Conservation (phyloP, 768 basidiomycete species). For the Russula olivacea region DNA sequence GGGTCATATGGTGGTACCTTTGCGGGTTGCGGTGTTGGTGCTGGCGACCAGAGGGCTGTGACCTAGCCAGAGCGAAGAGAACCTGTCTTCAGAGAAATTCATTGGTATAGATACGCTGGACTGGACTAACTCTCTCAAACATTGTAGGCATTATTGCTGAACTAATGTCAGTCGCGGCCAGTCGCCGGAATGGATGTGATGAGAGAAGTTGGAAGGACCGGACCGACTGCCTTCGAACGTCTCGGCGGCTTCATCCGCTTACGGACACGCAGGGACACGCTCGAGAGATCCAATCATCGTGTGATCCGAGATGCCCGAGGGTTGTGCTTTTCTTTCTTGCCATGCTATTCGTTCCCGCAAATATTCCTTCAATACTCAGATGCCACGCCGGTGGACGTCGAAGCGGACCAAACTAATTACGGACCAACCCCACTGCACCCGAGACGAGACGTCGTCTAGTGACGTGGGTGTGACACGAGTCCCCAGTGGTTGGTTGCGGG, state of each 20-base stretch:
- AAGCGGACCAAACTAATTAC: neutral
- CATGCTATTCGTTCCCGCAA: neutral
- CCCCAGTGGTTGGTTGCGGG: too few species aligned
- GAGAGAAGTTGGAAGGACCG: too few species aligned
- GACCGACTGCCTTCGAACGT: too few species aligned
- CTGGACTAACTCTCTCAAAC: conserved; percentile 14
- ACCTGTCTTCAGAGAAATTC: neutral
- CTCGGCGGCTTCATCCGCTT: too few species aligned
- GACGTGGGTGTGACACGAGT: neutral
- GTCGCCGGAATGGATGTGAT: neutral
- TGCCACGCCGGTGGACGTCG: neutral
- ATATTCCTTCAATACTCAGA: neutral
- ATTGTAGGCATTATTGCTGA: conserved; percentile 1
- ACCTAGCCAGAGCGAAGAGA: neutral
- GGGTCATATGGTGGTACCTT: conserved; percentile 44
- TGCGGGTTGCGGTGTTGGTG: conserved; percentile 32
- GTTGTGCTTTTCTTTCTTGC: neutral
- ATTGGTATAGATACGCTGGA: neutral
- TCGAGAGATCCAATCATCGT: too few species aligned
- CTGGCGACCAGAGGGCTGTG: conserved; percentile 43
- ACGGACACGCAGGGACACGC: too few species aligned
- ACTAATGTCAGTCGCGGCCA: neutral
- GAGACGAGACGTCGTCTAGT: neutral
- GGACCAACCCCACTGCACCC: neutral
- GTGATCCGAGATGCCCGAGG: too few species aligned